Base-by-base conservation (phyloP, 129 eudicot genomes). In the Pseudognaphalium luteoalbum region DNA sequence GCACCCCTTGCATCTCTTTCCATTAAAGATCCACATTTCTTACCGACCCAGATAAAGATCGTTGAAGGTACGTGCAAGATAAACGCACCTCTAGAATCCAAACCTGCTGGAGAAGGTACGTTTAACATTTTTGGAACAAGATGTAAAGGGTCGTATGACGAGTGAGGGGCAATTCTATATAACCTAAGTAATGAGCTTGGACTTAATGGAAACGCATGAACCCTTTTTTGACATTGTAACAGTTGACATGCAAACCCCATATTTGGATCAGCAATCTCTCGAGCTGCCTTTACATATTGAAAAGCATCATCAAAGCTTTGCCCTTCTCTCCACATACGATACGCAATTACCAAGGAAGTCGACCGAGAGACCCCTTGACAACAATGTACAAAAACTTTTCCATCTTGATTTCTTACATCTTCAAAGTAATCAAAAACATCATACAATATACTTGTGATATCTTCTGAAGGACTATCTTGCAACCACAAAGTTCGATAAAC, bases 341-440 rank as follows among this genome's bases (percentile, higher is more conserved):
- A 89, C 5, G 95, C 91, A 54, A 89, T 86, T n/a, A 86, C 95
- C 77, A 89, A 73, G 0, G 95, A 89, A 7, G 98, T 89, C 42
- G 98, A 92, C 68, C 98, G 93, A 68, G 98, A 92, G 6, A 92
- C 96, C 59, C 98, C 98, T 83, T 92, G 91, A 80, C 93, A 89
- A 74, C 98, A 92, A 85, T 92, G 98, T 75, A 92, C 98, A 78
- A 92, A 85, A n/a, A 92, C 96, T 74, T 76, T 87, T 28, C 97
- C 98, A 52, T 77, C 58, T 73, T 92, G 98, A 28, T 87, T 93
- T 74, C 96, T 85, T 39, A 92, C 98, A 66, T 92, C 93, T 85
- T 92, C 98, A 82, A 92, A 92, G 80, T 92, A 92, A 79, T 92
- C 98, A 81, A 92, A 92, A 62, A 92, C 98, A 73, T 92, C 98